Evolutionary conservation across 108 stramenopile species (phyloP).

Genomic region (Nitzschia palea): DNA sequence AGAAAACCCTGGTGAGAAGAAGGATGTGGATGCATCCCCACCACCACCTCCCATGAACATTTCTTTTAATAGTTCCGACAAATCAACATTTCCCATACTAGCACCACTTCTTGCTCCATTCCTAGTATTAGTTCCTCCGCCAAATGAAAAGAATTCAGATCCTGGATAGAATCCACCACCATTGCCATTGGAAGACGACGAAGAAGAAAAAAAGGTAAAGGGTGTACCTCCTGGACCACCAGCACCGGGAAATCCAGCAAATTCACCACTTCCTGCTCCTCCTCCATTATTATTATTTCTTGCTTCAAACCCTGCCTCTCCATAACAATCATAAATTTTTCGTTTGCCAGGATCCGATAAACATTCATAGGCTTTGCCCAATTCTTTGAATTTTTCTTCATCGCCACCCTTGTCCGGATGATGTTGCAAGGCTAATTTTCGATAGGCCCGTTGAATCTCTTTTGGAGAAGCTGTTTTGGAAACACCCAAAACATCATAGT

Average conservation of each 20-base stretch:
- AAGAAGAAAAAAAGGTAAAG: conserved; percentile 11
- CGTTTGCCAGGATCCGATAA: conserved; percentile 91
- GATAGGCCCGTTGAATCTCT: conserved; percentile 86
- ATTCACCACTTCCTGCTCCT: conserved; percentile 1
- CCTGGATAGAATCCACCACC: conserved; percentile 15
- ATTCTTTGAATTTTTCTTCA: conserved; percentile 88
- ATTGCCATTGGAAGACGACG: not conserved
- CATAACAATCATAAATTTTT: conserved; percentile 90
- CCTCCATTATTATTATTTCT: too few species aligned
- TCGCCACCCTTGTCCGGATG: conserved; percentile 79
- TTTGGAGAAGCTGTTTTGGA: conserved; percentile 49
- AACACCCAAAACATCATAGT: conserved; percentile 89
- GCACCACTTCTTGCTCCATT: not conserved
- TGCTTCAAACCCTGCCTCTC: conserved; percentile 62
- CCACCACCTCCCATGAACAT: conserved; percentile 32
- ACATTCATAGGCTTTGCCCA: conserved; percentile 93
- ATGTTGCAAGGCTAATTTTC: conserved; percentile 33
- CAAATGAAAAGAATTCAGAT: conserved; percentile 7
- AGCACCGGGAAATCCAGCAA: not conserved
- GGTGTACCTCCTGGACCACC: not conserved
- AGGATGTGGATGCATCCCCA: conserved; percentile 4
- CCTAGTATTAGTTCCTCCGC: not conserved
- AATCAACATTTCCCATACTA: conserved; percentile 18
- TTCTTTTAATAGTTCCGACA: conserved; percentile 31
- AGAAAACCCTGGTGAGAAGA: not conserved